phyloP scores from a whole-genome alignment of 2,329 filamentous ascomycete species.

The Penicillium vulpinum region DNA sequence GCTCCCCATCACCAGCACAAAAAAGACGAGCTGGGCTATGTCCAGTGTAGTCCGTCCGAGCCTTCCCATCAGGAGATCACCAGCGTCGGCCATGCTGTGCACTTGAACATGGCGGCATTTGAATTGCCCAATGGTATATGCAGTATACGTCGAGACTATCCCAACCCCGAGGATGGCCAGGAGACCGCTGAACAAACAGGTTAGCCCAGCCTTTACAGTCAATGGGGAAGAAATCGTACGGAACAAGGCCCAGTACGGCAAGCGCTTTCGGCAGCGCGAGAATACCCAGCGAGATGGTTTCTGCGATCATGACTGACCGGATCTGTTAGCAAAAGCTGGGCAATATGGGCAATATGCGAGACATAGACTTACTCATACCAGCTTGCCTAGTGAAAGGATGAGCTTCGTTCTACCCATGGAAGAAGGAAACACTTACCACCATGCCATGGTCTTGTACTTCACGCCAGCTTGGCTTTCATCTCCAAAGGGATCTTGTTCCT shows the following conservation, averaged over 20 bases:
- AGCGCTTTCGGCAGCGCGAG: slow-evolving; percentile 55
- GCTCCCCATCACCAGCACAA: slow-evolving; percentile 66
- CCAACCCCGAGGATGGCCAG: slow-evolving; percentile 54
- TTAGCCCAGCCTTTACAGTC: neutral
- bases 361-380: slow-evolving; percentile 18
- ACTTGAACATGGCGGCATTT: slow-evolving; percentile 57
- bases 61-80: slow-evolving; percentile 58
- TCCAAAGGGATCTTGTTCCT: slow-evolving; percentile 24
- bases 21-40: slow-evolving; percentile 59
- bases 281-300: slow-evolving; percentile 57
- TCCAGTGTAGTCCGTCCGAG: slow-evolving; percentile 61
- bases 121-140: slow-evolving; percentile 58
- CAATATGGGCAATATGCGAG: neutral
- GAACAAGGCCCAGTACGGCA: slow-evolving; percentile 52
- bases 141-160: slow-evolving; percentile 56
- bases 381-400: slow-evolving; percentile 18
- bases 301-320: slow-evolving; percentile 53
- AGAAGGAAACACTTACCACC: slow-evolving; percentile 24
- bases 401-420: neutral
- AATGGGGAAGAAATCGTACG: slow-evolving; percentile 30
- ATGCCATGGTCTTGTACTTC: slow-evolving; percentile 32
- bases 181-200: slow-evolving; percentile 39
- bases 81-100: slow-evolving; percentile 66
- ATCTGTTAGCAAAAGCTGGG: neutral
- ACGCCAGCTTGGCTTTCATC: slow-evolving; percentile 25